Evolutionary conservation across 805 yeast species (phyloP).

Genomic region (Candida tallmaniae): DNA sequence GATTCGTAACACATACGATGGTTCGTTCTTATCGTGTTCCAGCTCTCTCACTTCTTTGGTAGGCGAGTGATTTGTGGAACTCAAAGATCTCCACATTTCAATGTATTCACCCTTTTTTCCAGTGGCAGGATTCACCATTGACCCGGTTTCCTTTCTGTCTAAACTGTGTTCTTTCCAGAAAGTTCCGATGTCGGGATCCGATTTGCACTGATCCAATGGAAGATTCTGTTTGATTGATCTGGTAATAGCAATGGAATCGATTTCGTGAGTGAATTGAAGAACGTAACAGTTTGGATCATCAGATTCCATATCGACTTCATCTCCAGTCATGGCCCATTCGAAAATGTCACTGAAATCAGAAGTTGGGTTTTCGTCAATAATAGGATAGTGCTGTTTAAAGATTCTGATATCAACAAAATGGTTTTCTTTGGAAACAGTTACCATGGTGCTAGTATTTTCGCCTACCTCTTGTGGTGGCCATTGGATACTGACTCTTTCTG

Average conservation of each 20-base stretch:
- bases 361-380: constrained; percentile 4
- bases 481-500: constrained; percentile 48
- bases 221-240: constrained; percentile 23
- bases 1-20: constrained; percentile 20
- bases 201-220: constrained; percentile 24
- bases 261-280: constrained; percentile 38
- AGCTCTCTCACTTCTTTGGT: constrained; percentile 17
- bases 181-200: constrained; percentile 42
- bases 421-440: constrained; percentile 38
- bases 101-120: constrained; percentile 40
- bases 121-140: constrained; percentile 43
- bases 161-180: constrained; percentile 36
- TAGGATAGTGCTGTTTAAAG: constrained; percentile 15
- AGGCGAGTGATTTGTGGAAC: constrained; percentile 32
- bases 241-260: constrained; percentile 37
- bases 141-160: constrained; percentile 47
- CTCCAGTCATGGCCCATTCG: constrained; percentile 59
- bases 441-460: constrained; percentile 48
- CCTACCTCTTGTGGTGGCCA: constrained; percentile 42
- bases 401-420: constrained; percentile 47
- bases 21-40: constrained; percentile 12
- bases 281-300: constrained; percentile 27
- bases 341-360: constrained; percentile 28
- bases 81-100: constrained; percentile 53
- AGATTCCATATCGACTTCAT: constrained; percentile 24